Conservation (phyloP, 352 stramenopile genomes). For the Phytopythium montanum region DNA sequence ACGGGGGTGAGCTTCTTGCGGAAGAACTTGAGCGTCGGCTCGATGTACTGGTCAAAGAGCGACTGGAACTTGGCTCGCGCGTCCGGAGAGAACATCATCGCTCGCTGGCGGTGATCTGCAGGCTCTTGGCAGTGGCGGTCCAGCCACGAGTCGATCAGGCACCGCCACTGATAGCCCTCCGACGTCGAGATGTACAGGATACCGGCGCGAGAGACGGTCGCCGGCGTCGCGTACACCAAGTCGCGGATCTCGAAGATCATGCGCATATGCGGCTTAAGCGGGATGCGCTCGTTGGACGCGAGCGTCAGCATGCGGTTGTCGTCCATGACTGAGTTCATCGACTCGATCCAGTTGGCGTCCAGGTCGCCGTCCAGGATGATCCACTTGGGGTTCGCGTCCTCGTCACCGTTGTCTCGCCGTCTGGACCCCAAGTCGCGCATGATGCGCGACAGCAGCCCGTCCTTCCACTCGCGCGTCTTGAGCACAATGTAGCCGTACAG, state of each 20-base stretch:
- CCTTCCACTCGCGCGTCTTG: constrained; percentile 95
- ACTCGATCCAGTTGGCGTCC: constrained; percentile 98
- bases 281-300: constrained; percentile 96
- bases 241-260: constrained; percentile 98
- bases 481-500: constrained; percentile 96
- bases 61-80: constrained; percentile 73
- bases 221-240: constrained; percentile 93
- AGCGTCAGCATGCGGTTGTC: constrained; percentile 97
- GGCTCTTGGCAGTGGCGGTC: constrained; percentile 67
- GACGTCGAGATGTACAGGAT: constrained; percentile 97
- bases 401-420: constrained; percentile 83
- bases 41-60: constrained; percentile 93
- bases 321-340: constrained; percentile 97
- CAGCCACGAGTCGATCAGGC: constrained; percentile 93
- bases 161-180: constrained; percentile 94
- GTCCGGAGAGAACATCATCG: constrained; percentile 79
- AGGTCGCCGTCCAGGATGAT: constrained; percentile 97
- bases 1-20: constrained; percentile 91
- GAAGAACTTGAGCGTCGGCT: constrained; percentile 92
- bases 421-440: constrained; percentile 94
- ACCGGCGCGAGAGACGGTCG: constrained; percentile 93
- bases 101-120: constrained; percentile 58
- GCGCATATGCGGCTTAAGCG: constrained; percentile 94
- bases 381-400: constrained; percentile 95
- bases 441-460: constrained; percentile 93